These are phyloP conservation scores for Elongisporangium senticosum DNA, from an alignment of 352 stramenopile genomes.

Conservation along the genomic window DNA sequence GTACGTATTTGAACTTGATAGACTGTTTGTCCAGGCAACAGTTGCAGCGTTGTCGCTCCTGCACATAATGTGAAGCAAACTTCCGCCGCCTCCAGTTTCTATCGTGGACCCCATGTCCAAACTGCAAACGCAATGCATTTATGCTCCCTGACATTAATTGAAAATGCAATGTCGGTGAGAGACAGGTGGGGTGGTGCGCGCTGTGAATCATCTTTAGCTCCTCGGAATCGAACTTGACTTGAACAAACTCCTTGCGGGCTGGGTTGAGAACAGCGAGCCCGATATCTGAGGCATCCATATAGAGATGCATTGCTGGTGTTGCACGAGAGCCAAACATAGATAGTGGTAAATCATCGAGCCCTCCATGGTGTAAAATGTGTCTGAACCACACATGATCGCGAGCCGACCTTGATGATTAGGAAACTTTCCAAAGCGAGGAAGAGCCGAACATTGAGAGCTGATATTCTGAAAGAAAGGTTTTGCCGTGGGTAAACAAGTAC, in stretches of 20 bases:
- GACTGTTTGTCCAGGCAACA: neutral
- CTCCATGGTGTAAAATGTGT: constrained; percentile 2
- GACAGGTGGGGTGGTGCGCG: no score
- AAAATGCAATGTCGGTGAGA: neutral
- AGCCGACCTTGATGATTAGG: neutral
- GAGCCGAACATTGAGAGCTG: constrained; percentile 3
- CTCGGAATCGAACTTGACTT: constrained; percentile 3
- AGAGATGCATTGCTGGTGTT: neutral
- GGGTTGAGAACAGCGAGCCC: constrained; percentile 6
- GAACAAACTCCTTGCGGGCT: constrained; percentile 8
- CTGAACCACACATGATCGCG: neutral
- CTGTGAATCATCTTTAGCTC: neutral
- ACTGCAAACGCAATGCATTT: neutral
- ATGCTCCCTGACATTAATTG: constrained; percentile 1
- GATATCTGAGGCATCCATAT: constrained; percentile 10
- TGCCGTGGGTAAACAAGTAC: constrained; percentile 10
- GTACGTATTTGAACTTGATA: neutral
- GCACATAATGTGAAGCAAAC: constrained; percentile 3
- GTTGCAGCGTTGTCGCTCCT: constrained; percentile 6
- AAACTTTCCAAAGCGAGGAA: constrained; percentile 1
- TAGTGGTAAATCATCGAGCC: constrained; percentile 7
- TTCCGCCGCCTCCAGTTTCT: neutral
- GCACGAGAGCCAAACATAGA: constrained; percentile 5
- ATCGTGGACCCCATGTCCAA: neutral
- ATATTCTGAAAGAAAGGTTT: constrained; percentile 16